Base-by-base conservation (phyloP, 208 protist species). In the Leishmania mexicana region DNA sequence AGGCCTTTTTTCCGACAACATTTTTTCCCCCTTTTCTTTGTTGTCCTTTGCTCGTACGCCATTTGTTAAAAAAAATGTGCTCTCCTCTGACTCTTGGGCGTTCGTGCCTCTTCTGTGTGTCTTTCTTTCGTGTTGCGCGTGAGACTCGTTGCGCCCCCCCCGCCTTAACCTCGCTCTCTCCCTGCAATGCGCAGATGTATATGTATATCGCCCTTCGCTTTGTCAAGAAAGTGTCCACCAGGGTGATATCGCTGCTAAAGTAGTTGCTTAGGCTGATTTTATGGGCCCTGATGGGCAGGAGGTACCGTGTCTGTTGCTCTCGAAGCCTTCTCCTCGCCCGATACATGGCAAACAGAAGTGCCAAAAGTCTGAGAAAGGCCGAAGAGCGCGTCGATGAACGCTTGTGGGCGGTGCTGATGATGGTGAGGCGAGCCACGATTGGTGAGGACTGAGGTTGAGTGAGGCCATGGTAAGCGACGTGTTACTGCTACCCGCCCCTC, bases 41-140 rank as follows among this genome's bases (percentile, higher is more conserved):
- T 58, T 58, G 53, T 49, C 51, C 10, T 54, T 54, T 54, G 51
- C 15, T 21, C 6, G 17, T 7, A 6, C 3, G 51, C 17, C 51
- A 54, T 21, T 13, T 54, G 17, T 21, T 54, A 17, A 11, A 10
- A 11, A 49, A 11, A 49, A 49, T 11, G 15, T 13, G 51, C 51
- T 54, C 51, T 13, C 51, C 51, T 54, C 51, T 21, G 51, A 54
- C 51, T 54, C 51, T 54, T 54, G 17, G 17, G 51, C 51, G 15
- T 7, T 62, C 8, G 57, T 31, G 57, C 7, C 2, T 62, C 13
- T 42, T 42, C 15, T 70, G 31, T 42, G 28, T 70, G 64, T 42
- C 4, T 70, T 60, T 51, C 35, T 81, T 54, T 82, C 76, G 72
- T 81, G 62, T 73, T 65, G 58, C 45, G 67, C 62, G 31, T 4